phyloP scores from a whole-genome alignment of 495 filamentous ascomycete species.

The Cercophora samala region DNA sequence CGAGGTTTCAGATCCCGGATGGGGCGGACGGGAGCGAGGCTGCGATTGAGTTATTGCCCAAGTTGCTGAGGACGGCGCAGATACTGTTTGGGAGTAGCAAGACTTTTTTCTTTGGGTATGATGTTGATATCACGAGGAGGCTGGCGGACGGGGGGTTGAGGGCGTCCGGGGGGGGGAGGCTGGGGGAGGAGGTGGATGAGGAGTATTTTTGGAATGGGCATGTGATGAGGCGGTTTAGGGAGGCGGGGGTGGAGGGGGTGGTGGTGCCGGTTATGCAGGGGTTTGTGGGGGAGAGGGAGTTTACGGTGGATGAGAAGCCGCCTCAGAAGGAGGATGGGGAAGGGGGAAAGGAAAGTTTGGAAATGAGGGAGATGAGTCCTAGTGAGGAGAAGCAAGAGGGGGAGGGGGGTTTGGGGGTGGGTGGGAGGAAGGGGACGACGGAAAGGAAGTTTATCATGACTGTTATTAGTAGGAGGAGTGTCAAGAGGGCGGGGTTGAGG shows the following conservation, averaged over 20 bases:
- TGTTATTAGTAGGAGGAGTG: slow-evolving; percentile 78
- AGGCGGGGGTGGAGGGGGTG: slow-evolving; percentile 60
- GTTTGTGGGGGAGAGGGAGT: slow-evolving; percentile 85
- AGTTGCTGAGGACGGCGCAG: slow-evolving; percentile 76
- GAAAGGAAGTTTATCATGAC: slow-evolving; percentile 69
- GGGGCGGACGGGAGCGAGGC: slow-evolving; percentile 34
- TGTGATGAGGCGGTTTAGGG: slow-evolving; percentile 69
- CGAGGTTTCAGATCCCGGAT: slow-evolving; percentile 26
- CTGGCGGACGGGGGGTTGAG: slow-evolving; percentile 43
- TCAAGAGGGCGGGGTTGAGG: slow-evolving; percentile 77
- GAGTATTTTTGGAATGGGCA: slow-evolving; percentile 88
- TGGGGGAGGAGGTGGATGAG: slow-evolving; percentile 71
- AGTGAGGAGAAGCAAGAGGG: neutral
- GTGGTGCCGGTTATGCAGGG: slow-evolving; percentile 87
- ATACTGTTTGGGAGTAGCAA: slow-evolving; percentile 71
- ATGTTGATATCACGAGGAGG: slow-evolving; percentile 78
- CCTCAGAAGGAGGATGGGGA: slow-evolving; percentile 42
- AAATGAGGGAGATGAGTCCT: slow-evolving; percentile 33
- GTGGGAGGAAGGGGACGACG: slow-evolving; percentile 25
- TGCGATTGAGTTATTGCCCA: slow-evolving; percentile 64
- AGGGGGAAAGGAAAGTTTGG: slow-evolving; percentile 39
- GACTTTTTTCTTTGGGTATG: slow-evolving; percentile 92
- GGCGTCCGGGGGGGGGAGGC: too few relatives aligned
- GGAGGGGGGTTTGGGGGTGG: slow-evolving; percentile 6
- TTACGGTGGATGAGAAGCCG: slow-evolving; percentile 57